Evolutionary conservation across 208 protist species (phyloP).

Genomic region (Leptomonas seymouri): DNA sequence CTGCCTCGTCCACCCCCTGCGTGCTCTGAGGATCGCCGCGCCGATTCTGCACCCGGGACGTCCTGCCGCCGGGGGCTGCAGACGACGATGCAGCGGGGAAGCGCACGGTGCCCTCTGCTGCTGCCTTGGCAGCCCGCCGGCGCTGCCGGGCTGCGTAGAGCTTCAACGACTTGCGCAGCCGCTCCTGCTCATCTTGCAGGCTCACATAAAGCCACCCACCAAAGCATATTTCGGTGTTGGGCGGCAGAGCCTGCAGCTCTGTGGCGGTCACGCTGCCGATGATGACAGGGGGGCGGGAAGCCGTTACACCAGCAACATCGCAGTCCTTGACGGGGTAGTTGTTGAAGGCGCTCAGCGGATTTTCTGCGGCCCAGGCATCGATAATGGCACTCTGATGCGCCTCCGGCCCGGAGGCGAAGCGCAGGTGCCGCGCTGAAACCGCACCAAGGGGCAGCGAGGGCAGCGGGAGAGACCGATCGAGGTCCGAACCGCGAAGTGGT

Average conservation of each 20-base stretch:
- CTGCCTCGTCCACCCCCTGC: neutral
- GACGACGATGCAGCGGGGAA: constrained; percentile 32
- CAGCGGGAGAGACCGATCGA: neutral
- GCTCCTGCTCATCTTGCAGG: constrained; percentile 64
- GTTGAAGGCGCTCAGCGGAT: constrained; percentile 32
- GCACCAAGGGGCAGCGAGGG: constrained; percentile 16
- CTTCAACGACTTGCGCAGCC: constrained; percentile 42
- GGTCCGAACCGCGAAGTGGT: neutral
- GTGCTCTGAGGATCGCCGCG: neutral
- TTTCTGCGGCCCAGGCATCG: constrained; percentile 7
- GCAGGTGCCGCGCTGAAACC: constrained; percentile 5
- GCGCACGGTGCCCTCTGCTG: constrained; percentile 22
- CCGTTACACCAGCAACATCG: constrained; percentile 27
- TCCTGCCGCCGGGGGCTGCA: neutral
- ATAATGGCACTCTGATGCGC: constrained; percentile 11
- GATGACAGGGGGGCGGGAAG: constrained; percentile 46
- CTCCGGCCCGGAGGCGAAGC: constrained; percentile 11
- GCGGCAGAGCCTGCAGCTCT: constrained; percentile 54
- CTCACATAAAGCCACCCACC: constrained; percentile 67
- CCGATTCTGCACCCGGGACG: neutral
- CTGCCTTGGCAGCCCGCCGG: constrained; percentile 11
- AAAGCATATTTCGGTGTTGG: constrained; percentile 64
- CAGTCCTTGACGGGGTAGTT: constrained; percentile 46
- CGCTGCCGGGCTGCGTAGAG: constrained; percentile 21
- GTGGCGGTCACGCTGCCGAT: constrained; percentile 54